These are phyloP conservation scores for Metrosideros polymorpha DNA, from an alignment of 441 rosid genomes.

Conservation along the genomic window DNA sequence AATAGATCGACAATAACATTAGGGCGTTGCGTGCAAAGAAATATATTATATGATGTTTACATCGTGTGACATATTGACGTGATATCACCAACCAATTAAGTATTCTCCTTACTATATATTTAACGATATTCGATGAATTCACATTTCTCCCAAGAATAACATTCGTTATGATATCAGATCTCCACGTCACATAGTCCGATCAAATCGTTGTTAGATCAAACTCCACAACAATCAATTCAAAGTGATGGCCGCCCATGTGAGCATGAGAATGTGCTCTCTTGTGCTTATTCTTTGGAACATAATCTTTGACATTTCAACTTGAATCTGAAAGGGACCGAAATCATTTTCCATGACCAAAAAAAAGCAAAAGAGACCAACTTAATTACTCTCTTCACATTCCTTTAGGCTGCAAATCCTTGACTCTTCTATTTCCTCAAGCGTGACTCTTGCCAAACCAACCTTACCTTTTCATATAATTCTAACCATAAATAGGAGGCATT, in stretches of 20 bases:
- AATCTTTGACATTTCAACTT: not conserved
- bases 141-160: not conserved
- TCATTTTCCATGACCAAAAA: not conserved
- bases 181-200: not conserved
- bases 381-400: not conserved
- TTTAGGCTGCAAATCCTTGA: not conserved
- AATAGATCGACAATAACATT: not conserved
- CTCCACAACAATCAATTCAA: not conserved
- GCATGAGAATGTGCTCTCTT: not conserved
- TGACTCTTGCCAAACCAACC: not conserved
- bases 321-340: not conserved
- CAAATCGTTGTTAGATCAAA: not conserved
- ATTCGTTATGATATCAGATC: not conserved
- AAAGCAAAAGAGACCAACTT: not conserved
- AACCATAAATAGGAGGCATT: not conserved
- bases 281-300: not conserved
- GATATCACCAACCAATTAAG: accelerated
- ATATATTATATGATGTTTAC: accelerated
- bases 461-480: not conserved
- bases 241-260: not conserved
- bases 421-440: not conserved
- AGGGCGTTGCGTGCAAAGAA: not conserved
- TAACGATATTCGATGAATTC: not conserved
- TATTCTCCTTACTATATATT: accelerated
- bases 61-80: accelerated